These are phyloP conservation scores for Olyra latifolia DNA, from an alignment of 176 grass and related monocot species.

Conservation along the genomic window DNA sequence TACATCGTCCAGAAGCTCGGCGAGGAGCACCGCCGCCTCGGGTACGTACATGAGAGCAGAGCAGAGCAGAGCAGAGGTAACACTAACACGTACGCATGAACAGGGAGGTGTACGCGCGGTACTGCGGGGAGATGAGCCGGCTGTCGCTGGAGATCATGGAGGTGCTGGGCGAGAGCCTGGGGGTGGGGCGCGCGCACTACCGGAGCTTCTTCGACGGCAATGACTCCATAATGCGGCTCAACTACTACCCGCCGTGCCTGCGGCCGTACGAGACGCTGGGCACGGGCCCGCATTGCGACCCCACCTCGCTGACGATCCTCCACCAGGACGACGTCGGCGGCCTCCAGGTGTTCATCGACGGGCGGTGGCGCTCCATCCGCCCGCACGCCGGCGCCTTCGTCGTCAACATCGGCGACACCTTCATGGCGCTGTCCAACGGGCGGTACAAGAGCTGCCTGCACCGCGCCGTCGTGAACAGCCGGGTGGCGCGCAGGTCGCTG, in stretches of 20 bases:
- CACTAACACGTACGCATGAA: too few species aligned
- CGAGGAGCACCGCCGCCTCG: conserved; percentile 41
- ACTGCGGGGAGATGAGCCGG: conserved; percentile 78
- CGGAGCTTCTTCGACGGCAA: conserved; percentile 72
- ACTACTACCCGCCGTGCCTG: conserved; percentile 98
- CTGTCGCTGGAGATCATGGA: conserved; percentile 88
- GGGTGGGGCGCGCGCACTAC: conserved; percentile 49
- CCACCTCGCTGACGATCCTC: conserved; percentile 91
- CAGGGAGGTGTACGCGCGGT: conserved; percentile 59
- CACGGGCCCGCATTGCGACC: conserved; percentile 86
- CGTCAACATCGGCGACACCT: conserved; percentile 93
- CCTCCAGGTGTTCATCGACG: conserved; percentile 68
- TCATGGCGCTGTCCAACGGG: conserved; percentile 97
- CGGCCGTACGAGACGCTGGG: conserved; percentile 68
- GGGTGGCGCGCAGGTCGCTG: conserved; percentile 53
- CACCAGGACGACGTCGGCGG: conserved; percentile 90
- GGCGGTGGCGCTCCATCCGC: conserved; percentile 48
- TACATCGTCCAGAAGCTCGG: conserved; percentile 66
- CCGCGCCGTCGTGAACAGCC: conserved; percentile 80
- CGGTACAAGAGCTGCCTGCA: conserved; percentile 84
- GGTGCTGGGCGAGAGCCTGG: conserved; percentile 71
- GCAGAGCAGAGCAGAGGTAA: not conserved
- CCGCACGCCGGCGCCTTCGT: conserved; percentile 56
- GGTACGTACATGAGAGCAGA: conserved; percentile 28
- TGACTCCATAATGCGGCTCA: conserved; percentile 91